A percentile compares a stretch with the other conserved stretches of the same genome.
Conservation (phyloP, 805 yeast genomes). For the Sugiyamaella qingdaonensis region DNA sequence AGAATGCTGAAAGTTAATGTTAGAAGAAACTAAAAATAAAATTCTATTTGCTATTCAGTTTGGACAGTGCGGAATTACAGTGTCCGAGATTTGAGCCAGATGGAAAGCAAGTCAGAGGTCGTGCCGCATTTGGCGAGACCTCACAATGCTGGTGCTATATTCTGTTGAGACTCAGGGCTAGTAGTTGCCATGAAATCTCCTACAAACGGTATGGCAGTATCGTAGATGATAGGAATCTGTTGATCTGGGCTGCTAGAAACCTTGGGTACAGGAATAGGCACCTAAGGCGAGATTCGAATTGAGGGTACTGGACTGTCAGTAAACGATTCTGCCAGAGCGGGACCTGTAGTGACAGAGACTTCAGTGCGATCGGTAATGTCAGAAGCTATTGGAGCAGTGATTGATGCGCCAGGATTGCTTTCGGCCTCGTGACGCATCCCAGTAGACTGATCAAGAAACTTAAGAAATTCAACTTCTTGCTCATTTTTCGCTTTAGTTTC, state of each 20-base stretch:
- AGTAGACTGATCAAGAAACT: slow-evolving; percentile 4
- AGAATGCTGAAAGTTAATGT: too few species aligned
- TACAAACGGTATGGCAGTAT: not conserved
- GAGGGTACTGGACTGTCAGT: not conserved
- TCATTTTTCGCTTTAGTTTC: slow-evolving; percentile 5
- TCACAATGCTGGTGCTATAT: too few species aligned
- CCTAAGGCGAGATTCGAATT: not conserved
- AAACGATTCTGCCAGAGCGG: slow-evolving; percentile 1
- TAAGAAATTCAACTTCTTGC: slow-evolving; percentile 7
- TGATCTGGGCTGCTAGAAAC: too few species aligned
- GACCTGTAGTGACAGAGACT: slow-evolving; percentile 7
- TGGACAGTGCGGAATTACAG: too few species aligned
- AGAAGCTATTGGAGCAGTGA: not conserved
- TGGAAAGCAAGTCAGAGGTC: too few species aligned
- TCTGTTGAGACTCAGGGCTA: too few species aligned
- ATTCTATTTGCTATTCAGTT: too few species aligned
- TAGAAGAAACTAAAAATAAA: too few species aligned
- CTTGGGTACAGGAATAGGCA: not conserved
- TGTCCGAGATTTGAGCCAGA: too few species aligned
- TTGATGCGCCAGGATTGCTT: not conserved
- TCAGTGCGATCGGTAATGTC: not conserved
- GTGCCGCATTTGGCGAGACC: too few species aligned
- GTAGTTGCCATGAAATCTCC: too few species aligned
- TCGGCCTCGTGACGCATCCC: slow-evolving; percentile 2
- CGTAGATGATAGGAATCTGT: not conserved